These are phyloP conservation scores for Pyrenophora teres DNA, from an alignment of 2,329 filamentous ascomycete genomes.

Conservation along the genomic window DNA sequence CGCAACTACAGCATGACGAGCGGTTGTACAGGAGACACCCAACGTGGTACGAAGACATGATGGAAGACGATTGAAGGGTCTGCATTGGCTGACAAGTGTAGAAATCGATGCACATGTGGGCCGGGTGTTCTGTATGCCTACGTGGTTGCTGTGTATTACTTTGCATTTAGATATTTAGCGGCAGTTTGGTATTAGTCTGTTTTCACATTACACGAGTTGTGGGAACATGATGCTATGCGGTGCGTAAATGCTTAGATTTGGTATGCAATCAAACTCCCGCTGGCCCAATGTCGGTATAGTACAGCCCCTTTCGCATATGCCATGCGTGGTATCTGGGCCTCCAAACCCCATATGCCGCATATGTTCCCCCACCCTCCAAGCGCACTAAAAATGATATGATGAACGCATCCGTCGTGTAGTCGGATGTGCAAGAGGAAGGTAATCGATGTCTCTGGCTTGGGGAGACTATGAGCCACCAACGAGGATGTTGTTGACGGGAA, in stretches of 20 bases:
- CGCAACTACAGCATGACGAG: constrained; percentile 45
- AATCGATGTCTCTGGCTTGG: constrained; percentile 11
- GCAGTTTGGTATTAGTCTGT: neutral
- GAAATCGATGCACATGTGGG: constrained; percentile 6
- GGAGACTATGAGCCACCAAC: constrained; percentile 49
- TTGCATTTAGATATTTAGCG: constrained; percentile 6
- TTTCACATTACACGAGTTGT: neutral
- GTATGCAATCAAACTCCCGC: constrained; percentile 46
- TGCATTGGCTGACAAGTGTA: constrained; percentile 4
- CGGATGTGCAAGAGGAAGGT: constrained; percentile 19
- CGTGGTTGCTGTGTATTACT: neutral
- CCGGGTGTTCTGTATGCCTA: no score
- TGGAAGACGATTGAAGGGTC: constrained; percentile 31
- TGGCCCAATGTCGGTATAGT: constrained; percentile 39
- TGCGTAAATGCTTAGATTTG: constrained; percentile 27
- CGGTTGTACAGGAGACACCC: constrained; percentile 38
- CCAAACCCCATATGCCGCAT: constrained; percentile 1
- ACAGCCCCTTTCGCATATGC: constrained; percentile 33
- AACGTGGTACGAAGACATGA: constrained; percentile 37
- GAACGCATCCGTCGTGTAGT: constrained; percentile 15
- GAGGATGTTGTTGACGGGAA: constrained; percentile 60
- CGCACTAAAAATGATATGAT: constrained; percentile 23
- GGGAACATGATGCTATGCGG: constrained; percentile 3
- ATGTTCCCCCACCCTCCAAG: constrained; percentile 5
- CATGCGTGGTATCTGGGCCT: constrained; percentile 11